Conservation (phyloP, 192 early-diverging fungal species). For the Cladochytrium replicatum region DNA sequence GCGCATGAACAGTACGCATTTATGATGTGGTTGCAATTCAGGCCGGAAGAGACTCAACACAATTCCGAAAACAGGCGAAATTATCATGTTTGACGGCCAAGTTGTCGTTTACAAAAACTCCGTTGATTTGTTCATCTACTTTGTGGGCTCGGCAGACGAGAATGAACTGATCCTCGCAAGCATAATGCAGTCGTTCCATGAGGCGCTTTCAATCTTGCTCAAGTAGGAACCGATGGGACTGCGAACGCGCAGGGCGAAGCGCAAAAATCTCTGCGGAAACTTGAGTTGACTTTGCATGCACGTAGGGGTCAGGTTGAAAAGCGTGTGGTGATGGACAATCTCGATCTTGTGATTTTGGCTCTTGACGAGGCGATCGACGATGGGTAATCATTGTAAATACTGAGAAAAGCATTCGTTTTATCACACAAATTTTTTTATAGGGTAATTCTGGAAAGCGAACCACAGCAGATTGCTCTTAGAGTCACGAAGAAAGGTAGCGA, state of each 20-base stretch:
- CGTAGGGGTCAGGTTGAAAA: constrained; percentile 83
- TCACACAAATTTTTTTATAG: constrained; percentile 11
- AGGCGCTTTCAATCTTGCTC: constrained; percentile 74
- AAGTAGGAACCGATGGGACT: constrained; percentile 45
- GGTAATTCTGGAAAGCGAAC: constrained; percentile 37
- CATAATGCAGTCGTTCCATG: constrained; percentile 71
- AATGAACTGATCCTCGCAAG: constrained; percentile 83
- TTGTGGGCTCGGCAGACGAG: constrained; percentile 82
- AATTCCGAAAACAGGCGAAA: constrained; percentile 65
- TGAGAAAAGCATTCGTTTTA: not conserved
- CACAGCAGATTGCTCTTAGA: constrained; percentile 28
- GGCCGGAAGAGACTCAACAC: constrained; percentile 1
- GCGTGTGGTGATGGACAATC: constrained; percentile 76
- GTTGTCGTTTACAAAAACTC: constrained; percentile 78
- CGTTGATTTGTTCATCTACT: constrained; percentile 83
- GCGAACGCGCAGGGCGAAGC: not conserved
- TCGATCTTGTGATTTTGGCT: constrained; percentile 81
- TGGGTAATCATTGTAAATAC: constrained; percentile 56
- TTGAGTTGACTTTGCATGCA: not conserved
- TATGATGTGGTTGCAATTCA: constrained; percentile 1
- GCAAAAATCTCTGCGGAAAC: not conserved
- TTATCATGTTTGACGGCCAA: constrained; percentile 89
- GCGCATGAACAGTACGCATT: constrained; percentile 59
- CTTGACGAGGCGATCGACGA: constrained; percentile 94
- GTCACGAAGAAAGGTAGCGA: constrained; percentile 32